phyloP scores from a whole-genome alignment of 495 filamentous ascomycete genomes.

The Chaetomium cochliodes region DNA sequence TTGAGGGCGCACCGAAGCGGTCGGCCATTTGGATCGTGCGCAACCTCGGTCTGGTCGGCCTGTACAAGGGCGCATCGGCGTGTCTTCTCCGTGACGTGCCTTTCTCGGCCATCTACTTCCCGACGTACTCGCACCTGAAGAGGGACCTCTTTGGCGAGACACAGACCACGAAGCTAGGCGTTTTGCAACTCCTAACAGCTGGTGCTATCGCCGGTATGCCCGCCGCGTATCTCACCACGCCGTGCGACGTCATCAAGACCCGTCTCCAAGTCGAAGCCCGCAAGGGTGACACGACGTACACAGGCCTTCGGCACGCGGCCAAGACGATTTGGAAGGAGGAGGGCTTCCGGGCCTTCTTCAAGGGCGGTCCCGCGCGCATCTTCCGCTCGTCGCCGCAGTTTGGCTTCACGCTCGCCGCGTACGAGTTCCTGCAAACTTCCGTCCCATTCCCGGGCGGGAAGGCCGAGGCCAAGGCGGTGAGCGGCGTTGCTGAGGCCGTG shows the following conservation, averaged over 20 bases:
- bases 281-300: slow-evolving; percentile 88
- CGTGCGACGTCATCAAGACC: slow-evolving; percentile 98
- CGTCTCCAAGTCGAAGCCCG: slow-evolving; percentile 94
- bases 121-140: slow-evolving; percentile 92
- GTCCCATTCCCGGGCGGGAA: slow-evolving; percentile 74
- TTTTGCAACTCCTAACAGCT: slow-evolving; percentile 88
- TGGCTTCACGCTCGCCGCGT: slow-evolving; percentile 92
- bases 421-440: slow-evolving; percentile 82
- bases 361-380: slow-evolving; percentile 93
- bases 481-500: slow-evolving; percentile 37
- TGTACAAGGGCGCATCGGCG: slow-evolving; percentile 97
- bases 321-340: slow-evolving; percentile 81
- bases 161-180: slow-evolving; percentile 82
- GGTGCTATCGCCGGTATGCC: slow-evolving; percentile 99
- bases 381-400: slow-evolving; percentile 94
- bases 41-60: slow-evolving; percentile 89
- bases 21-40: slow-evolving; percentile 97
- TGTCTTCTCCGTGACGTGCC: slow-evolving; percentile 94
- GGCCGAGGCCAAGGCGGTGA: slow-evolving; percentile 40
- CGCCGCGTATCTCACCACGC: slow-evolving; percentile 94
- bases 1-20: slow-evolving; percentile 78
- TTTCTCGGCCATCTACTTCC: slow-evolving; percentile 99
- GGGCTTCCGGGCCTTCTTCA: slow-evolving; percentile 95
- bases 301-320: slow-evolving; percentile 82
- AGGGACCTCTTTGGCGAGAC: slow-evolving; percentile 89